phyloP scores from a whole-genome alignment of 2,329 filamentous ascomycete genomes.

The Claviceps maximensis region DNA sequence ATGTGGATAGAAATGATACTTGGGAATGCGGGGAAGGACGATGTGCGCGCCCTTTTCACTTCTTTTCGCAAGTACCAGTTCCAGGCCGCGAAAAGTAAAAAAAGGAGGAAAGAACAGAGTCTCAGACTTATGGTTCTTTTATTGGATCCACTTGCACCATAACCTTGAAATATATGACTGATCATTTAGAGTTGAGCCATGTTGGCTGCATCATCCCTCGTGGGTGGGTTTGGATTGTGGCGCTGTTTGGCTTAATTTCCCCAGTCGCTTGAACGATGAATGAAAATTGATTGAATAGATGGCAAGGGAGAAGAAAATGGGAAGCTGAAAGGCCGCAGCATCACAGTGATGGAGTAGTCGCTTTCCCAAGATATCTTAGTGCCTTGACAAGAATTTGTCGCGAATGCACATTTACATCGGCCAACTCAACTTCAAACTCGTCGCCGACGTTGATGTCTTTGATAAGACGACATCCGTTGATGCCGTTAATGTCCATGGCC shows the following conservation, averaged over 20 bases:
- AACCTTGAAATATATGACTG: neutral
- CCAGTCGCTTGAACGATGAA: neutral
- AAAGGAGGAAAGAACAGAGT: neutral
- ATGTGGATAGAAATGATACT: too few species aligned
- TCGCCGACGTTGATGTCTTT: conserved; percentile 36
- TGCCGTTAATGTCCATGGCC: conserved; percentile 23
- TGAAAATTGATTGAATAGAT: too few species aligned
- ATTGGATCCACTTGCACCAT: neutral
- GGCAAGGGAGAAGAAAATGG: too few species aligned
- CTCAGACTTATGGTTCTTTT: neutral
- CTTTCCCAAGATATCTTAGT: conserved; percentile 17
- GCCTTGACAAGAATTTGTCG: conserved; percentile 34
- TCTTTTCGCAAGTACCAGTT: too few species aligned
- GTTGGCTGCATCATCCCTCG: neutral
- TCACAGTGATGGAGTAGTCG: neutral
- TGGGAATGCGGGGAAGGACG: too few species aligned
- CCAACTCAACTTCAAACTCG: conserved; percentile 41
- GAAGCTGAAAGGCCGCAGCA: neutral
- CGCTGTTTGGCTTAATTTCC: neutral
- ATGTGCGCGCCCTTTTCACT: too few species aligned
- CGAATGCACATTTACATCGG: conserved; percentile 37
- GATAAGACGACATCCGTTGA: conserved; percentile 25
- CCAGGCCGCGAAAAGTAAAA: neutral
- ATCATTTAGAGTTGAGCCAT: neutral
- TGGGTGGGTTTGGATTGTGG: neutral